phyloP scores from a whole-genome alignment of 306 rosid species.

The Sindora glabra region DNA sequence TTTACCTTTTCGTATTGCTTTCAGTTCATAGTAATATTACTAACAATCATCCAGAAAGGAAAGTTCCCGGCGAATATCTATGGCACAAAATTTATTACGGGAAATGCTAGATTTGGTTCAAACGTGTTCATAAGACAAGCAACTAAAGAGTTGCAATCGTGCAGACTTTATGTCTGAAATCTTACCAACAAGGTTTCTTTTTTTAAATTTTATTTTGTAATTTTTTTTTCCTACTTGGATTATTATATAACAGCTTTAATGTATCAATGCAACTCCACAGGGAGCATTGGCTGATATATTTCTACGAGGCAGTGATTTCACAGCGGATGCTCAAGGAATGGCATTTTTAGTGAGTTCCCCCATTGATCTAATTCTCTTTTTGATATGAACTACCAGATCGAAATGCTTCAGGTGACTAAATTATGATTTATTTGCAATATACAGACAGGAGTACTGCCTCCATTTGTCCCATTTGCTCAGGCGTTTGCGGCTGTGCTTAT shows the following conservation, averaged over 20 bases:
- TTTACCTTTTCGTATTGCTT: background rate
- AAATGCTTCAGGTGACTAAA: slow-evolving; percentile 4
- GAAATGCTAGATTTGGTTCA: background rate
- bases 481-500: slow-evolving; percentile 93
- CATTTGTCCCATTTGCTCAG: slow-evolving; percentile 96
- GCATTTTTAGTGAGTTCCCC: slow-evolving; percentile 64
- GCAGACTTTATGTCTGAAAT: slow-evolving; percentile 1
- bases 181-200: background rate
- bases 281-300: slow-evolving; percentile 92
- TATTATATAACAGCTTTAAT: background rate
- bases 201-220: background rate
- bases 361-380: background rate
- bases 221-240: background rate
- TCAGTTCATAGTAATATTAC: background rate
- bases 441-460: slow-evolving; percentile 85
- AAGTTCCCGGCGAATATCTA: background rate
- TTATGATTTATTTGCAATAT: slow-evolving; percentile 13
- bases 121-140: background rate
- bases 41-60: background rate
- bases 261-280: slow-evolving; percentile 24
- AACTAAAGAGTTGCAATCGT: background rate
- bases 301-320: slow-evolving; percentile 67
- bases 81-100: background rate
- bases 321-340: slow-evolving; percentile 75
- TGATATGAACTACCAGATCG: background rate